These are phyloP conservation scores for Tricholoma sp. DNA, from an alignment of 768 basidiomycete species.

Conservation along the genomic window DNA sequence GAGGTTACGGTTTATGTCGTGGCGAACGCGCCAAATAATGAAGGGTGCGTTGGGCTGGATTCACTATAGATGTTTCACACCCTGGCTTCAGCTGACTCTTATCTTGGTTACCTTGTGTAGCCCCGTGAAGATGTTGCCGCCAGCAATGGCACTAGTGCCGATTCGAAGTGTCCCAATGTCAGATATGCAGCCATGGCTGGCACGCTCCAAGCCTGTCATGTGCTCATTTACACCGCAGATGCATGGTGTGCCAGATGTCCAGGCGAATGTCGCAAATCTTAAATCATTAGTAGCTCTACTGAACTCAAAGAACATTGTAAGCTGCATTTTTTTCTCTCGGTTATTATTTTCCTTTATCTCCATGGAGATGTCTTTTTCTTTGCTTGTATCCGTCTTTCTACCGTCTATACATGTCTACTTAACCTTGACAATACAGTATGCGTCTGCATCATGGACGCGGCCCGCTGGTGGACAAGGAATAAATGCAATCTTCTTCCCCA, in stretches of 20 bases:
- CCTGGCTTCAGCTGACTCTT: neutral
- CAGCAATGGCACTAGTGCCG: conserved; percentile 32
- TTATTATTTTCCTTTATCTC: neutral
- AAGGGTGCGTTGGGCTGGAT: conserved; percentile 27
- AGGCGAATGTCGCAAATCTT: conserved; percentile 40
- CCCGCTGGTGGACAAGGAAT: conserved; percentile 37
- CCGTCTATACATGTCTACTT: neutral
- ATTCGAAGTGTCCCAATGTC: conserved; percentile 31
- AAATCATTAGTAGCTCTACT: conserved; percentile 37
- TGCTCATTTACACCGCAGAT: conserved; percentile 34
- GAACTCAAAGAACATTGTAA: conserved; percentile 38
- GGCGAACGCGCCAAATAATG: conserved; percentile 21
- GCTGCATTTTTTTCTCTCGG: conserved; percentile 14
- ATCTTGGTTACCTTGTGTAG: conserved; percentile 24
- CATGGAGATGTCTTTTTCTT: neutral
- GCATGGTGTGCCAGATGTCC: conserved; percentile 24
- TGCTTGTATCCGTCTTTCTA: neutral
- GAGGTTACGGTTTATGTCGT: conserved; percentile 40
- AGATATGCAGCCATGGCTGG: conserved; percentile 47
- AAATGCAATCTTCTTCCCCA: conserved; percentile 44
- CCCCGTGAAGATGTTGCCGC: conserved; percentile 50
- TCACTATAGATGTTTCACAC: neutral
- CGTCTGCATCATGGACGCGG: conserved; percentile 44
- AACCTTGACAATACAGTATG: conserved; percentile 32
- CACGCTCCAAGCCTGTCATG: conserved; percentile 31